phyloP scores from a whole-genome alignment of 305 asterid species.

The Fraxinus ornus region DNA sequence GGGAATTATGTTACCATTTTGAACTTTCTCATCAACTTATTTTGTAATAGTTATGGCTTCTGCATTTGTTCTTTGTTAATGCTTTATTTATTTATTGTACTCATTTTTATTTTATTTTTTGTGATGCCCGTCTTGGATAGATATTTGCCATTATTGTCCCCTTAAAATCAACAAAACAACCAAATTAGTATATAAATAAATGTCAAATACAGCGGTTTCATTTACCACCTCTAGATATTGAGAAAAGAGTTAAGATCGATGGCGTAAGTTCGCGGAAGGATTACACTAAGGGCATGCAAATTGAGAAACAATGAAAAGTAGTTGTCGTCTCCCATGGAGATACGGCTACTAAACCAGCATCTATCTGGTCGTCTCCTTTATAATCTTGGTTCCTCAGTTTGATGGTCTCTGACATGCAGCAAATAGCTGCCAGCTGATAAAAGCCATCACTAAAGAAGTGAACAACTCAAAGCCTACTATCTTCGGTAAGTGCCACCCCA shows the following conservation, averaged over 20 bases:
- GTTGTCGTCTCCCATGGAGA: not conserved
- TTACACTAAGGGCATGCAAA: not conserved
- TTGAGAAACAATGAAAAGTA: not conserved
- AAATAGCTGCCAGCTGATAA: slow-evolving; percentile 93
- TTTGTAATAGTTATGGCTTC: not conserved
- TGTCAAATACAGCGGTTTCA: not conserved
- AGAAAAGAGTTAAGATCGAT: not conserved
- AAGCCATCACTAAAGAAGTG: slow-evolving; percentile 85
- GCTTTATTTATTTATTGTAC: not conserved
- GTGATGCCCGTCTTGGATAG: not conserved
- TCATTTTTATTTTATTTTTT: not conserved
- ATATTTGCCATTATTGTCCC: not conserved
- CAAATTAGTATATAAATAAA: not conserved
- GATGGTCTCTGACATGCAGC: slow-evolving; percentile 88
- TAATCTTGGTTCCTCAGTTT: slow-evolving; percentile 29
- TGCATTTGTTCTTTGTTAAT: not conserved
- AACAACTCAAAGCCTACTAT: slow-evolving; percentile 88
- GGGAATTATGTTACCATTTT: not conserved
- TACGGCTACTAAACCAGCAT: not conserved
- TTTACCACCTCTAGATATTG: not conserved
- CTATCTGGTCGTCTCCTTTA: not conserved
- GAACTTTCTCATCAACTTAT: not conserved
- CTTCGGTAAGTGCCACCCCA: slow-evolving; percentile 92
- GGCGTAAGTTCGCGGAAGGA: not conserved
- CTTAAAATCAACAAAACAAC: not conserved